These are phyloP conservation scores for Dactylellina drechsleri DNA, from an alignment of 2,329 filamentous ascomycete genomes.

Conservation along the genomic window DNA sequence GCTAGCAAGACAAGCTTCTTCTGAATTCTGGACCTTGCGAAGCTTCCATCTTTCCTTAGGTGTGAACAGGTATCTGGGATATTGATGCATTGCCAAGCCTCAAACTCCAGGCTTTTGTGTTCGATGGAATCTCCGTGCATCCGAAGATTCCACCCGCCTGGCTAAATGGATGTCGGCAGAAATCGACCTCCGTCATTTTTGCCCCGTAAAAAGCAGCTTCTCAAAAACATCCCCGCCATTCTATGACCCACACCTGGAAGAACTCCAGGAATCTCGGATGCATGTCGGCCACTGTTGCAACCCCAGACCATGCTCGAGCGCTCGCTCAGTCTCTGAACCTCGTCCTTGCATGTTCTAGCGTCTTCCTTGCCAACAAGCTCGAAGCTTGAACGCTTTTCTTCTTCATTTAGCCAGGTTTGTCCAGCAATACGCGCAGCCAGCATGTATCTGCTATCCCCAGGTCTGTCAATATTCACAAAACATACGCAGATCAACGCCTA, in stretches of 20 bases:
- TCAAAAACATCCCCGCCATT: conserved; percentile 42
- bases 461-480: not conserved
- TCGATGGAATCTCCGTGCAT: conserved; percentile 19
- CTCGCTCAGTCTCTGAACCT: conserved; percentile 11
- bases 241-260: conserved; percentile 41
- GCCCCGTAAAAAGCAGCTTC: conserved; percentile 1
- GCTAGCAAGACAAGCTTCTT: not conserved
- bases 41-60: not conserved
- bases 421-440: not conserved
- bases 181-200: conserved; percentile 14
- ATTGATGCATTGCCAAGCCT: not conserved
- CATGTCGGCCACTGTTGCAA: conserved; percentile 15
- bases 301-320: conserved; percentile 25
- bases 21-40: not conserved
- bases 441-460: too few relatives aligned
- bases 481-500: conserved; percentile 42
- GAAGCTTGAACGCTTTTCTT: conserved; percentile 13
- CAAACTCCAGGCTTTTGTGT: not conserved
- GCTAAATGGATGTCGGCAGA: conserved; percentile 44
- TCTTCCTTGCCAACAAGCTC: conserved; percentile 12
- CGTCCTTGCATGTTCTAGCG: conserved; percentile 8
- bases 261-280: conserved; percentile 45
- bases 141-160: conserved; percentile 44
- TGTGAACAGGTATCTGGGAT: too few relatives aligned
- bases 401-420: conserved; percentile 30